Evolutionary conservation across 768 basidiomycete genomes (phyloP).

Genomic region (Daedaleopsis sinensis): DNA sequence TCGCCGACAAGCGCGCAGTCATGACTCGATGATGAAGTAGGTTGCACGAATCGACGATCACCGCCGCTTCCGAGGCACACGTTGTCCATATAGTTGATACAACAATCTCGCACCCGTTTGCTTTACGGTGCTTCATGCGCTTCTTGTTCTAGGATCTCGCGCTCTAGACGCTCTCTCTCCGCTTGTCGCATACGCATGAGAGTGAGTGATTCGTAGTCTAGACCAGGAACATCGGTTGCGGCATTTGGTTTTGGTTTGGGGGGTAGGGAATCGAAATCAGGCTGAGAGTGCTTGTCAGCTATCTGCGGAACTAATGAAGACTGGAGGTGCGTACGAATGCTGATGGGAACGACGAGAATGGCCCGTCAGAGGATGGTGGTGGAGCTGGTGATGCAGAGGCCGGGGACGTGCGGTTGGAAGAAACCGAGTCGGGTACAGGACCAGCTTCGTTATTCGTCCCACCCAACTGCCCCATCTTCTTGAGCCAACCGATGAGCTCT

Average conservation of each 20-base stretch:
- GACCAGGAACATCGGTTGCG: constrained; percentile 35
- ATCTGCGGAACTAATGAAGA: not conserved
- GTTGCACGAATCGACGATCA: no score
- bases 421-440: not conserved
- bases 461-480: constrained; percentile 41
- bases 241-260: constrained; percentile 19
- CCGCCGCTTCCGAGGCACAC: no score
- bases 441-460: not conserved
- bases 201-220: constrained; percentile 82
- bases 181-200: constrained; percentile 82
- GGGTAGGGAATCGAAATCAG: constrained; percentile 19
- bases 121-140: constrained; percentile 33
- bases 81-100: no score
- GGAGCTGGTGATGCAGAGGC: not conserved
- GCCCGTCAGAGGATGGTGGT: constrained; percentile 27
- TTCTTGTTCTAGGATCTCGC: constrained; percentile 75
- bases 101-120: no score
- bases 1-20: not conserved
- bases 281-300: constrained; percentile 14
- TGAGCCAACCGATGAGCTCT: constrained; percentile 70
- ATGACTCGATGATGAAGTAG: no score
- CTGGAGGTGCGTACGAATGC: constrained; percentile 46
- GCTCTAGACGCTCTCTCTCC: constrained; percentile 74
- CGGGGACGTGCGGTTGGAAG: not conserved
- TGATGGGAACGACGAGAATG: constrained; percentile 68